phyloP scores from a whole-genome alignment of 2,329 filamentous ascomycete genomes.

The Fusarium poae region DNA sequence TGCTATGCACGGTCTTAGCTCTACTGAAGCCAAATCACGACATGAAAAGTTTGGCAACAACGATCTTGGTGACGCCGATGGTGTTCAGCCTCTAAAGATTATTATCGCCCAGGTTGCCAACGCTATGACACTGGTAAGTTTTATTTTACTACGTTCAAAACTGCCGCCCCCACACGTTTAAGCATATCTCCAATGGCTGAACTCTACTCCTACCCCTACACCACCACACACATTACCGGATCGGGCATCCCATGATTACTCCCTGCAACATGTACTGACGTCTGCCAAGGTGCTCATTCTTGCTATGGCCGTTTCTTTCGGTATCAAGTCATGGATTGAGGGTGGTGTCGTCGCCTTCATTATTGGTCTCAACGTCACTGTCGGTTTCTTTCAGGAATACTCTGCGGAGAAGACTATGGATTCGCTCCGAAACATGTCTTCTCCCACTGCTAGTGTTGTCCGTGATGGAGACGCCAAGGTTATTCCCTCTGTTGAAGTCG shows the following conservation, averaged over 20 bases:
- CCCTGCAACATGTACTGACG: slow-evolving; percentile 35
- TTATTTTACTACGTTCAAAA: background rate
- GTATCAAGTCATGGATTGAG: slow-evolving; percentile 71
- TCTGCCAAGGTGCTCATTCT: slow-evolving; percentile 62
- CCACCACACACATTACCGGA: slow-evolving; percentile 50
- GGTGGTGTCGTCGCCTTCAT: slow-evolving; percentile 70
- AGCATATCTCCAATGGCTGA: slow-evolving; percentile 31
- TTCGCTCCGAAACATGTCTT: slow-evolving; percentile 59
- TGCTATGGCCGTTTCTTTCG: slow-evolving; percentile 70
- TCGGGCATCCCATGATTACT: slow-evolving; percentile 64
- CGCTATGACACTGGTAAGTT: slow-evolving; percentile 73
- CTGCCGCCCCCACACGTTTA: slow-evolving; percentile 30
- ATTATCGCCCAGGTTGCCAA: slow-evolving; percentile 75
- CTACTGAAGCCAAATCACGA: slow-evolving; percentile 63
- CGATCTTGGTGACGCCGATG: slow-evolving; percentile 61
- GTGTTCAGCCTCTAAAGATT: slow-evolving; percentile 69
- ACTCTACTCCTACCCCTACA: slow-evolving; percentile 48
- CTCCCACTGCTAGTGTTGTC: slow-evolving; percentile 60
- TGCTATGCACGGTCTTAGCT: slow-evolving; percentile 65
- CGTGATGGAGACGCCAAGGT: slow-evolving; percentile 58
- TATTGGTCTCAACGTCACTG: slow-evolving; percentile 69
- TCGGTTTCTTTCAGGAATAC: slow-evolving; percentile 63
- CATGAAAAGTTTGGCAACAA: slow-evolving; percentile 69
- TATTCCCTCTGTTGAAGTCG: slow-evolving; percentile 59
- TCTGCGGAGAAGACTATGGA: slow-evolving; percentile 65